Percentiles rank a stretch among this genome's conserved stretches.
phyloP scores from a whole-genome alignment of 768 basidiomycete genomes.

The Tricholoma flavovirens region DNA sequence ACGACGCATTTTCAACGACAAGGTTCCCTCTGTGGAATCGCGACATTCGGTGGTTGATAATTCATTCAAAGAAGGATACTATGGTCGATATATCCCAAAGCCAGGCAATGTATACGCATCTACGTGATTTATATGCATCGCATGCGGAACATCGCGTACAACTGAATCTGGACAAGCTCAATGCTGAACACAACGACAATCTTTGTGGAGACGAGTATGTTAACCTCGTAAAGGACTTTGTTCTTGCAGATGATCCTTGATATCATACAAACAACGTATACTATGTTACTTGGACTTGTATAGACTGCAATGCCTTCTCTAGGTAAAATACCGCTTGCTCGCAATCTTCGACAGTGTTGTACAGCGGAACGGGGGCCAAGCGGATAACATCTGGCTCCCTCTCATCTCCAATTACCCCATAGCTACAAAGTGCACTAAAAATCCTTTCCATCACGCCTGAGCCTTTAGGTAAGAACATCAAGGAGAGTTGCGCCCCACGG shows the following conservation, averaged over 20 bases:
- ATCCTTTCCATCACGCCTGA: slow-evolving; percentile 67
- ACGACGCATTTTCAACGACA: slow-evolving; percentile 41
- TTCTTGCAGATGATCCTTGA: slow-evolving; percentile 15
- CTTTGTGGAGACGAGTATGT: slow-evolving; percentile 39
- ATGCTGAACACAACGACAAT: slow-evolving; percentile 51
- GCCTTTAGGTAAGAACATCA: slow-evolving; percentile 66
- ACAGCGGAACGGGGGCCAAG: slow-evolving; percentile 80
- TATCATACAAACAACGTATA: background rate
- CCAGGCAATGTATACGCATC: slow-evolving; percentile 48
- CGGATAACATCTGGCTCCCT: slow-evolving; percentile 89
- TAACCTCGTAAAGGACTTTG: slow-evolving; percentile 38
- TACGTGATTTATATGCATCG: slow-evolving; percentile 34
- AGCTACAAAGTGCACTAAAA: slow-evolving; percentile 48
- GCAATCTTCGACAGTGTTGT: slow-evolving; percentile 79
- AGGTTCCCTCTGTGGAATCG: slow-evolving; percentile 32
- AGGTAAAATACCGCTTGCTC: slow-evolving; percentile 60
- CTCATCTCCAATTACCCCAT: slow-evolving; percentile 90
- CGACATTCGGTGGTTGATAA: slow-evolving; percentile 56
- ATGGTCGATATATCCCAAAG: slow-evolving; percentile 63
- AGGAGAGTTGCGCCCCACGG: slow-evolving; percentile 84
- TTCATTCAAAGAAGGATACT: slow-evolving; percentile 71
- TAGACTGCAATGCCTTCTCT: slow-evolving; percentile 46
- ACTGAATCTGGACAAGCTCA: slow-evolving; percentile 34
- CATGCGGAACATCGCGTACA: slow-evolving; percentile 17
- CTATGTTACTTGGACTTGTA: slow-evolving; percentile 4